Evolutionary conservation across 2,329 filamentous ascomycete species (phyloP), one percentile per base, ranked within the genome.

Genomic region (Colletotrichum sp.): DNA sequence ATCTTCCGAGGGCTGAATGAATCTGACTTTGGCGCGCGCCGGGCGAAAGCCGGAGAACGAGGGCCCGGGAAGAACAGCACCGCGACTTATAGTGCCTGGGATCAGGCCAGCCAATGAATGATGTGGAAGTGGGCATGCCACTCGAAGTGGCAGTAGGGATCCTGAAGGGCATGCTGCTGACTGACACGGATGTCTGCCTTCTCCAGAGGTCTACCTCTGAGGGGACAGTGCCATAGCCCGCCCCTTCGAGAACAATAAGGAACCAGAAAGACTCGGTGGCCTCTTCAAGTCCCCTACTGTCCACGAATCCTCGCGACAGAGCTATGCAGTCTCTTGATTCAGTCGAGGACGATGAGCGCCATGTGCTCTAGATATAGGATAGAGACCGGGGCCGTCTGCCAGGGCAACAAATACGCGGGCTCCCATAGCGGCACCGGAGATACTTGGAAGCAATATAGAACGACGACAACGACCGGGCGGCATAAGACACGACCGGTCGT

Each of bases 21-120:
- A 2, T 0, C 39, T 44, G 5, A 44, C 39, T n/a, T 44, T 2
- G 39, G 19, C 0, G 1, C 0, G 19, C 39, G 39, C 39, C 39
- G 3, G 39, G 19, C 36, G 19, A 44, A 1, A n/a, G 39, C 39
- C 19, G 1, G 39, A 44, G 19, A 0, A 0, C 19, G 39, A n/a
- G 19, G 19, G 39, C 39, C 39, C 39, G 8, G 39, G 39, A 44
- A 44, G 3, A 44, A 44, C 8, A 44, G 39, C 5, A n/a, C 19
- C 39, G 5, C 8, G 19, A 44, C 19, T 44, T 44, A 44, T n/a
- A 44, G 16, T 44, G 19, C 39, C 39, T 44, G 39, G 39, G 39
- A n/a, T 44, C 19, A 44, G 19, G 39, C 39, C 39, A 44, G 39
- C 9, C 39, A n/a, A 11, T n/a, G 39, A 12, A 1, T n/a, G 5